These are phyloP conservation scores for Exophiala dermatitidis DNA, from an alignment of 2,329 filamentous ascomycete genomes.

Conservation along the genomic window DNA sequence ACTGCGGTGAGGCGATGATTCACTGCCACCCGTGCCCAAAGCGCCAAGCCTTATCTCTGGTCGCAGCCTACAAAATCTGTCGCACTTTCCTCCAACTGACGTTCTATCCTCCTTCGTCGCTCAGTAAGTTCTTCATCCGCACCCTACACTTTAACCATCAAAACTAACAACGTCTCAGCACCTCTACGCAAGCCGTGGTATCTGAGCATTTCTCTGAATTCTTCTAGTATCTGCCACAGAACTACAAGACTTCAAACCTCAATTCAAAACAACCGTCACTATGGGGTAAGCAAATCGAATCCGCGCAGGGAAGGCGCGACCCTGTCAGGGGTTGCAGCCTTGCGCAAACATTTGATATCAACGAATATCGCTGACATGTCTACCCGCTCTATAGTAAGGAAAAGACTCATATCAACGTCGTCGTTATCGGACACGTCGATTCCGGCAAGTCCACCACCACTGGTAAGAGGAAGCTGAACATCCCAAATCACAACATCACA, in stretches of 20 bases:
- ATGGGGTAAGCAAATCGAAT: conserved; percentile 51
- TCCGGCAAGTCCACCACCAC: conserved; percentile 98
- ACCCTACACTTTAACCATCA: conserved; percentile 16
- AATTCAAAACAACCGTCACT: conserved; percentile 39
- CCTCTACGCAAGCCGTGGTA: conserved; percentile 49
- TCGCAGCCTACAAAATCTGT: conserved; percentile 26
- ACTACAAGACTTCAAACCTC: conserved; percentile 39
- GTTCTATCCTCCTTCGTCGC: conserved; percentile 25
- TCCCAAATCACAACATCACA: conserved; percentile 25
- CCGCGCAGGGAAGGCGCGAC: too few species aligned
- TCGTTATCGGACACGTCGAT: conserved; percentile 99
- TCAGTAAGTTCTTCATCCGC: conserved; percentile 26
- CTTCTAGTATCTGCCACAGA: conserved; percentile 44
- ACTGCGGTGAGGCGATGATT: neutral
- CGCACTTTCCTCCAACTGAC: conserved; percentile 22
- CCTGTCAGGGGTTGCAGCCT: too few species aligned
- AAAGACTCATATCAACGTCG: conserved; percentile 94
- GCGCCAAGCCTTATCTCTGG: conserved; percentile 18
- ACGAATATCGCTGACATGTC: conserved; percentile 21
- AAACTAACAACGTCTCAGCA: conserved; percentile 34
- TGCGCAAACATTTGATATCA: conserved; percentile 11
- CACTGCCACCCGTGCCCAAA: neutral
- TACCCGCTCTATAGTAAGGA: conserved; percentile 62
- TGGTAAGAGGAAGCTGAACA: conserved; percentile 52
- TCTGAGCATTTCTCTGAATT: conserved; percentile 42